Percentiles rank a stretch among this genome's conserved stretches.
Evolutionary conservation across 495 filamentous ascomycete species (phyloP).

Genomic region (Xylaria flabelliformis): DNA sequence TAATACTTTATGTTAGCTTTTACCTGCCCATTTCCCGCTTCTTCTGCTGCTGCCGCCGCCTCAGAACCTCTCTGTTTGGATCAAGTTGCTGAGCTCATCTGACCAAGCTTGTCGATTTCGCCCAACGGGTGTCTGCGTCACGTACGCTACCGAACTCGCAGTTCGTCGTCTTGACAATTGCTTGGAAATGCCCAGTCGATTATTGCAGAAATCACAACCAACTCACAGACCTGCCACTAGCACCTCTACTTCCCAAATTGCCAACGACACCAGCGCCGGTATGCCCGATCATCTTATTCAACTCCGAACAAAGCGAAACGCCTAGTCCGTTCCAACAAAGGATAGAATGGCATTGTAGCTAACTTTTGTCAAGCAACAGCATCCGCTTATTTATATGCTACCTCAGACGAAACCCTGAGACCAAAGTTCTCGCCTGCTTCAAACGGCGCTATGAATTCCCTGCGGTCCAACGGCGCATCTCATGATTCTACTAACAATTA

Average conservation of each 20-base stretch:
- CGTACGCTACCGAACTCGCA: not conserved
- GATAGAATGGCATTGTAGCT: conserved; percentile 17
- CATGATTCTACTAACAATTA: conserved; percentile 30
- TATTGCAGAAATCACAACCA: conserved; percentile 18
- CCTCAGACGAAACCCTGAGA: conserved; percentile 30
- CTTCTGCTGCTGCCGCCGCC: conserved; percentile 11
- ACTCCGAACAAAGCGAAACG: conserved; percentile 9
- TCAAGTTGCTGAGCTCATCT: conserved; percentile 10
- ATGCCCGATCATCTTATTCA: conserved; percentile 5
- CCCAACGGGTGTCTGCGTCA: not conserved
- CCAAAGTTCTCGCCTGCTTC: conserved; percentile 43
- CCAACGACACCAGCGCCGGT: conserved; percentile 9
- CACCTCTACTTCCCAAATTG: not conserved
- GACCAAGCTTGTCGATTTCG: not conserved
- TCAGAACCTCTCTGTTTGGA: not conserved
- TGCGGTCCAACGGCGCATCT: conserved; percentile 39
- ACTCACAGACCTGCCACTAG: not conserved
- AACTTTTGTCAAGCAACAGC: conserved; percentile 25
- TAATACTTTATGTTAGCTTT: conserved; percentile 18
- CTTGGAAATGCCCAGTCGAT: conserved; percentile 23
- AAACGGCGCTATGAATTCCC: conserved; percentile 45
- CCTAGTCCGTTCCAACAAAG: conserved; percentile 10
- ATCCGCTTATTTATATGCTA: conserved; percentile 27
- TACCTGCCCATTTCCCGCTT: not conserved
- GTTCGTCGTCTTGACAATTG: not conserved